Conservation (phyloP, 768 basidiomycete genomes). For the Kockovaella imperatae region DNA sequence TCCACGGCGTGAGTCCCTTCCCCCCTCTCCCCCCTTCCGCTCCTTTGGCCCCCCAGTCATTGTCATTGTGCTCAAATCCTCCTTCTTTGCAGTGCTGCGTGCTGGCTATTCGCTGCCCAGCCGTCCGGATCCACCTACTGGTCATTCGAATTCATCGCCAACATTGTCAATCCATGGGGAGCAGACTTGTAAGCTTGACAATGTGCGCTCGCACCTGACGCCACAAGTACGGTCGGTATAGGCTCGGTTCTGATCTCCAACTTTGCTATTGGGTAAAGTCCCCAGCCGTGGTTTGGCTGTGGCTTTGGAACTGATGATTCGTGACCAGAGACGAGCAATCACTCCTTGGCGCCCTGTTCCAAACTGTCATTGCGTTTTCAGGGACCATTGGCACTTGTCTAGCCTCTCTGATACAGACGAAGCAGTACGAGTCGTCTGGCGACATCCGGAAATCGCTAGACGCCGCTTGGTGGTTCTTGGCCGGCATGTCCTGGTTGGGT, state of each 20-base stretch:
- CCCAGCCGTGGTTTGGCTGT: background rate
- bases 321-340: background rate
- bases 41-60: background rate
- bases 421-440: background rate
- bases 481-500: background rate
- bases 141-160: conserved; percentile 22
- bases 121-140: conserved; percentile 25
- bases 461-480: background rate
- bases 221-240: background rate
- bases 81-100: background rate
- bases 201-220: background rate
- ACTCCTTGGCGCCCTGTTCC: background rate
- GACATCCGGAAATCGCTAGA: background rate
- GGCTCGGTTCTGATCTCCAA: background rate
- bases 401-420: background rate
- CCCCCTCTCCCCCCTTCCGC: conserved; percentile 2
- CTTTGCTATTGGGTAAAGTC: background rate
- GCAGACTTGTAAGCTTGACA: conserved; percentile 14
- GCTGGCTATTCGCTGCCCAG: conserved; percentile 21
- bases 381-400: background rate
- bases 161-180: conserved; percentile 20
- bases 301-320: background rate
- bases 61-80: background rate
- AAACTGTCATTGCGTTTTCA: background rate
- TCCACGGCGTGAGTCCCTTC: conserved; percentile 4